phyloP scores from a whole-genome alignment of 805 yeast genomes.

The Blastobotrys peoriensis region DNA sequence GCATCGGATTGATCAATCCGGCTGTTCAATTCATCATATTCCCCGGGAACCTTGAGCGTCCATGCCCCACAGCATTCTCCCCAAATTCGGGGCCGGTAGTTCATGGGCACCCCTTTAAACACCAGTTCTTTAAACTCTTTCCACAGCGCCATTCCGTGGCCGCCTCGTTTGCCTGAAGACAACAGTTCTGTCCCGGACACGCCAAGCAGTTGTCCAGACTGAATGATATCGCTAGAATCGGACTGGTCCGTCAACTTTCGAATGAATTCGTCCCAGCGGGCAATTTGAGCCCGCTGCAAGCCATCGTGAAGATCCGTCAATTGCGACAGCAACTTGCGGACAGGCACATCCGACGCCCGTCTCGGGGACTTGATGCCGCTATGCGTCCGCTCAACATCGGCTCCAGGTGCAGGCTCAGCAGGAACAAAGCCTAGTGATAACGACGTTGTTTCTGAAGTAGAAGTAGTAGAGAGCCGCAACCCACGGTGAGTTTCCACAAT shows the following conservation, averaged over 20 bases:
- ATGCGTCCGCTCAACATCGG: no score
- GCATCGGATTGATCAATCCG: constrained; percentile 26
- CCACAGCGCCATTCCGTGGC: constrained; percentile 20
- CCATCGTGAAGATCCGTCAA: constrained; percentile 42
- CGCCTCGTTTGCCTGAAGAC: constrained; percentile 7
- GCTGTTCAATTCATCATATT: constrained; percentile 33
- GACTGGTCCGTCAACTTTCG: constrained; percentile 28
- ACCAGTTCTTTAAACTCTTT: constrained; percentile 35
- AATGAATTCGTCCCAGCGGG: constrained; percentile 44
- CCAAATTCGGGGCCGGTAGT: constrained; percentile 46
- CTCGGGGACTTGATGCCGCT: background rate
- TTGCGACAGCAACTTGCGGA: constrained; percentile 31
- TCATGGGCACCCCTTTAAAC: constrained; percentile 43
- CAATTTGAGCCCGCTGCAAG: constrained; percentile 33
- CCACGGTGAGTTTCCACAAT: background rate
- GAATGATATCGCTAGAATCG: constrained; percentile 21
- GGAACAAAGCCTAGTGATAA: background rate
- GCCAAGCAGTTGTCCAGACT: constrained; percentile 34
- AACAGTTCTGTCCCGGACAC: constrained; percentile 35
- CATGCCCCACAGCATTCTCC: constrained; percentile 48
- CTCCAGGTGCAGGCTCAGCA: background rate
- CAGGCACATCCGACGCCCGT: constrained; percentile 10
- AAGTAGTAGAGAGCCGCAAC: background rate
- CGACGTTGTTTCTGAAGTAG: constrained; percentile 2
- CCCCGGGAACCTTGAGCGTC: constrained; percentile 40